Base-by-base conservation (phyloP, 2,329 filamentous ascomycete genomes). In the Diaporthe sp. region DNA sequence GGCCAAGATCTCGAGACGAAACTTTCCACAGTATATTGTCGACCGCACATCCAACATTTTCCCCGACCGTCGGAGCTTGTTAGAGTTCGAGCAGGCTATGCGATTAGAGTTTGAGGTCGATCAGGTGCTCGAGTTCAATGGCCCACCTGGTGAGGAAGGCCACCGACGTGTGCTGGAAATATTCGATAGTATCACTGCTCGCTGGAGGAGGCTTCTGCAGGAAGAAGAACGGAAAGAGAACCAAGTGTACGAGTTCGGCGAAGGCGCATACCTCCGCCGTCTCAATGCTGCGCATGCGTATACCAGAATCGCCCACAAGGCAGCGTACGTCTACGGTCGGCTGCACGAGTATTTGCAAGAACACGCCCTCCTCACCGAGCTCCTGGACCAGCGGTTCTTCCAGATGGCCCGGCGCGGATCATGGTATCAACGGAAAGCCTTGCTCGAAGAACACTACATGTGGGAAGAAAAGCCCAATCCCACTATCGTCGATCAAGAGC, bases 371-470 rank as follows among this genome's bases (percentile, higher is more conserved):
- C 85, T 98, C 1, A 88, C 85, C 0, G 94, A 97, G 80, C 89
- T 99, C 4, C 90, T 99, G 0, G 85, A 86, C 4, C 97, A 99
- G 82, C 90, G 90, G 6, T 88, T 98, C 0, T 98, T 98, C 80
- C 96, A 98, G 80, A 89, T 94, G 58, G 92, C 95, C 1, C 91
- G 96, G 39, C 91, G 97, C 57, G 97, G 97, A 0, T 91, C 92
- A 0, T 99, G 97, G 97, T 98, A 98, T 82, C 96, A 98, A 81
- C 94, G 97, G 28, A 98, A 97, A 84, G 97, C 96, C 1, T 86
- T 99, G 1, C 84, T 99, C 2, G 97, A 99, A 85, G 97, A 99
- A 82, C 95, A 97, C 82, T 98, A 99, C 83, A 96, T 98, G 94
- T 89, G 92, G 81, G 87, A 89, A 6, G 82, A 94, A 8, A 88